Conservation (phyloP, 2,329 filamentous ascomycete species). For the Penicillium frequentans region DNA sequence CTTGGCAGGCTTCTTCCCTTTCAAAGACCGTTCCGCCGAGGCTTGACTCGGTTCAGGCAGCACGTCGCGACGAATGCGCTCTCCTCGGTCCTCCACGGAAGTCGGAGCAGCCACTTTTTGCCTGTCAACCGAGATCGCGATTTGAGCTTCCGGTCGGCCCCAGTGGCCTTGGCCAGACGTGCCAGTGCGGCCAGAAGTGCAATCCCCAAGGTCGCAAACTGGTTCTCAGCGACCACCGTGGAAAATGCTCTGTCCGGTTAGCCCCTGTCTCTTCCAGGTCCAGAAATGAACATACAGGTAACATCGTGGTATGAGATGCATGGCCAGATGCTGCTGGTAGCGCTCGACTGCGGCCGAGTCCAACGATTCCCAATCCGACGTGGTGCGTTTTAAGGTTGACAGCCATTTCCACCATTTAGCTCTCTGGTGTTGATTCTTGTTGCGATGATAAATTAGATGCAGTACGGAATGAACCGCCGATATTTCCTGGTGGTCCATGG, state of each 20-base stretch:
- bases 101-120: neutral
- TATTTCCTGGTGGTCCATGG: conserved; percentile 33
- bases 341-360: conserved; percentile 14
- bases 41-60: neutral
- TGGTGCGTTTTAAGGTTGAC: conserved; percentile 67
- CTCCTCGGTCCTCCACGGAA: conserved; percentile 25
- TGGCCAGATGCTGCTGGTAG: conserved; percentile 32
- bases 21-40: conserved; percentile 3
- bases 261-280: neutral
- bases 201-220: conserved; percentile 70
- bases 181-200: conserved; percentile 66
- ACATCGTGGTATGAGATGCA: conserved; percentile 40
- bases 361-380: conserved; percentile 55
- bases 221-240: conserved; percentile 68
- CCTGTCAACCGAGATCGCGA: neutral
- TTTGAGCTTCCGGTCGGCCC: conserved; percentile 35
- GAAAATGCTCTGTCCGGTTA: conserved; percentile 54
- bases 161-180: conserved; percentile 50
- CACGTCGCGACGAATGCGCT: conserved; percentile 21
- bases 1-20: conserved; percentile 4
- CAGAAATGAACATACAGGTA: conserved; percentile 36
- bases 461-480: conserved; percentile 49
- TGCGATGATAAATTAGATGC: conserved; percentile 73
- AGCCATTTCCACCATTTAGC: conserved; percentile 81
- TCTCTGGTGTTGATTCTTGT: conserved; percentile 85